A percentile compares a stretch with the other conserved stretches of the same genome.
Evolutionary conservation across 2,329 filamentous ascomycete genomes (phyloP).

Genomic region (Curvularia sp.): DNA sequence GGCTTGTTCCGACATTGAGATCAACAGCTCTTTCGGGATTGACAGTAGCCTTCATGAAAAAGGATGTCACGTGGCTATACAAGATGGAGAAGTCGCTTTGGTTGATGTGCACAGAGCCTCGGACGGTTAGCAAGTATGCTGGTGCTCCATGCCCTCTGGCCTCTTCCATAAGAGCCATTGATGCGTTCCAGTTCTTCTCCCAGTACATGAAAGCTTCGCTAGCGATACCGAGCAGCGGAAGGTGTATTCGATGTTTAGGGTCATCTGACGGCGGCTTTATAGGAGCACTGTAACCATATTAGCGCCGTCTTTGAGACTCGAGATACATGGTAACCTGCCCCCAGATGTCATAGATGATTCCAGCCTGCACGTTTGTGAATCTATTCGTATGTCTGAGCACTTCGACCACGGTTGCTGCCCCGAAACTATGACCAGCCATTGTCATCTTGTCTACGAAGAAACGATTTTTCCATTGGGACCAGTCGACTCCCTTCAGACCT

Average conservation of each 20-base stretch:
- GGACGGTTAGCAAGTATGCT: slow-evolving; percentile 57
- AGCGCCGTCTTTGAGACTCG: slow-evolving; percentile 3
- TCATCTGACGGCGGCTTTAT: slow-evolving; percentile 53
- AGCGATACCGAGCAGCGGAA: slow-evolving; percentile 69
- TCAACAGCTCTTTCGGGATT: slow-evolving; percentile 68
- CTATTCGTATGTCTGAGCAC: slow-evolving; percentile 62
- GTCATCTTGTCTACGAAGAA: slow-evolving; percentile 66
- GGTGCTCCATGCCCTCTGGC: slow-evolving; percentile 57
- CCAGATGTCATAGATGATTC: slow-evolving; percentile 73
- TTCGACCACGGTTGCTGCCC: slow-evolving; percentile 69
- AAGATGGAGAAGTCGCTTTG: slow-evolving; percentile 72
- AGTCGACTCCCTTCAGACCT: slow-evolving; percentile 64
- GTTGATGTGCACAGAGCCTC: slow-evolving; percentile 69
- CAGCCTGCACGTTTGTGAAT: slow-evolving; percentile 67
- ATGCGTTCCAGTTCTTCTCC: slow-evolving; percentile 67
- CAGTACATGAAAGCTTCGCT: slow-evolving; percentile 76
- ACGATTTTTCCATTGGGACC: slow-evolving; percentile 64
- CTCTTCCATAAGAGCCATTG: slow-evolving; percentile 65
- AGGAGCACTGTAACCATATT: slow-evolving; percentile 53
- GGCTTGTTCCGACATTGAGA: slow-evolving; percentile 66
- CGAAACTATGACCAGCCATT: slow-evolving; percentile 71
- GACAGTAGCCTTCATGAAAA: slow-evolving; percentile 69
- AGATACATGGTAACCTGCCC: slow-evolving; percentile 43
- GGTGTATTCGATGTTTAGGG: slow-evolving; percentile 56
- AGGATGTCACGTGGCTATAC: slow-evolving; percentile 65